Conservation (phyloP, 2,329 filamentous ascomycete genomes). For the Aspergillus thermomutatus region DNA sequence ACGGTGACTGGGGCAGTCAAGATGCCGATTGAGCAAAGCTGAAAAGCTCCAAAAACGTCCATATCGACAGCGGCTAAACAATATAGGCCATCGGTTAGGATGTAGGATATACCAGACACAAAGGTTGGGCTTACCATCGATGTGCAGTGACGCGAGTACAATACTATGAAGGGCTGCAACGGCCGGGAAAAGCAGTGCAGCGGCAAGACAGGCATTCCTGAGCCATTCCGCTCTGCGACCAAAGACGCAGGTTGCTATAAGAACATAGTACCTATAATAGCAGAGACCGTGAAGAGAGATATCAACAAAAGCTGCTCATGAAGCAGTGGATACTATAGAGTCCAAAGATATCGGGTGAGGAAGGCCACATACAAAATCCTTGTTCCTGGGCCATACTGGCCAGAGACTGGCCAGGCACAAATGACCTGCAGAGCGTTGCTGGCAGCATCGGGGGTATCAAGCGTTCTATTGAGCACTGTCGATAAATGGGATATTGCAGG, state of each 20-base stretch:
- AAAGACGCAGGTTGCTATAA: slow-evolving; percentile 61
- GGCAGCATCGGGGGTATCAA: slow-evolving; percentile 22
- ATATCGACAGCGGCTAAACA: slow-evolving; percentile 60
- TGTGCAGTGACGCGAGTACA: slow-evolving; percentile 57
- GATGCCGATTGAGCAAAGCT: slow-evolving; percentile 64
- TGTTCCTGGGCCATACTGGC: slow-evolving; percentile 42
- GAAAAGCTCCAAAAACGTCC: slow-evolving; percentile 67
- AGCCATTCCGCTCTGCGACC: slow-evolving; percentile 62
- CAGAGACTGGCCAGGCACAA: slow-evolving; percentile 44
- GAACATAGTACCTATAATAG: slow-evolving; percentile 56
- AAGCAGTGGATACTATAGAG: background rate
- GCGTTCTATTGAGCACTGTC: slow-evolving; percentile 5
- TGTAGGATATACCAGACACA: background rate
- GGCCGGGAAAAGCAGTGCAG: slow-evolving; percentile 60
- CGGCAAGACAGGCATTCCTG: slow-evolving; percentile 60
- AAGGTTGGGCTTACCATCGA: slow-evolving; percentile 47
- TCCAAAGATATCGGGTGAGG: background rate
- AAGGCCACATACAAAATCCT: slow-evolving; percentile 35
- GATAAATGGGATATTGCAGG: slow-evolving; percentile 14
- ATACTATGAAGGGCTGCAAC: slow-evolving; percentile 63
- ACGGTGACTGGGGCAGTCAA: slow-evolving; percentile 62
- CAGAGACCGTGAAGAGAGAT: background rate
- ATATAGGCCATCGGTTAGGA: background rate
- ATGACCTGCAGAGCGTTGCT: slow-evolving; percentile 30
- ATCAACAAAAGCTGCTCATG: background rate